Percentiles rank a stretch among this genome's conserved stretches.
phyloP scores from a whole-genome alignment of 108 stramenopile species.

The Cyclotella sp. region DNA sequence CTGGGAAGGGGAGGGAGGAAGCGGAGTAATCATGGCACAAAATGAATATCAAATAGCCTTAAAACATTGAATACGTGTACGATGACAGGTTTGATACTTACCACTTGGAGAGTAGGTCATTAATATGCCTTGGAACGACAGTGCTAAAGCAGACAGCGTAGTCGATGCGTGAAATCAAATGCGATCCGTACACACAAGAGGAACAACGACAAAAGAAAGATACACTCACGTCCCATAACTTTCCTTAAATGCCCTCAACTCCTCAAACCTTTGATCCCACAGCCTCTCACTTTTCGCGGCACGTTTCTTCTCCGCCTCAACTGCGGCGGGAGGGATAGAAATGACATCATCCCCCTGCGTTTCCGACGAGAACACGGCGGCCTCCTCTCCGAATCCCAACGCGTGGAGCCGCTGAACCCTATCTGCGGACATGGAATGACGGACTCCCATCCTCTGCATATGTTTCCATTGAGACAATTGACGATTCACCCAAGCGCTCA shows the following conservation, averaged over 20 bases:
- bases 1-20: neutral
- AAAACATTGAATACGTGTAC: neutral
- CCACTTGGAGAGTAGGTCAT: constrained; percentile 12
- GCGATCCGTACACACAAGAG: neutral
- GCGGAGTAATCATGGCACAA: neutral
- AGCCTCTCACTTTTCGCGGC: neutral
- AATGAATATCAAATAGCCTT: neutral
- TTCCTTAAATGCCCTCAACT: constrained; percentile 11
- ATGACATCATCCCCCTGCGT: too few relatives aligned
- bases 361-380: too few relatives aligned
- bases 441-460: neutral
- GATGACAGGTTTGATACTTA: neutral
- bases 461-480: constrained; percentile 12
- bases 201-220: neutral
- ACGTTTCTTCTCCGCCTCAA: neutral
- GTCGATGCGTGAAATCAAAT: neutral
- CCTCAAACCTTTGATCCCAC: constrained; percentile 10
- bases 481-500: neutral
- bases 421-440: neutral
- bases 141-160: neutral
- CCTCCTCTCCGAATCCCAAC: neutral
- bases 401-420: neutral
- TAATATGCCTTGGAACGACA: constrained; percentile 13
- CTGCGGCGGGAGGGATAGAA: too few relatives aligned
- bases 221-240: constrained; percentile 9